Conservation (phyloP, 176 grass and related monocot genomes). For the Miscanthus lutarioriparius region DNA sequence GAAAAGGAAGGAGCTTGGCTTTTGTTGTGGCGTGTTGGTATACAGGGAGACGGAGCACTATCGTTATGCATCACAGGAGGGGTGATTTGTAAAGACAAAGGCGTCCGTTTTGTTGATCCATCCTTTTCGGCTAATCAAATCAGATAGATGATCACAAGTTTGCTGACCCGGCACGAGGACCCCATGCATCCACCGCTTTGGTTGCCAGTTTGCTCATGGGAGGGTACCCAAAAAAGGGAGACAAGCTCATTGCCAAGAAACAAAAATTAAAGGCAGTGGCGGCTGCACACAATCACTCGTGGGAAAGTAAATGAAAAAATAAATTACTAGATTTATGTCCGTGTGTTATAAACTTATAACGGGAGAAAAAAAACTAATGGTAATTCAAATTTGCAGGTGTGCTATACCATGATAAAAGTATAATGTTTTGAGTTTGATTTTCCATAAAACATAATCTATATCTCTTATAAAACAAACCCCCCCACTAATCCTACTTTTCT, state of each 20-base stretch:
- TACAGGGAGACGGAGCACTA: not conserved
- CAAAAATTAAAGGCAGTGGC: not conserved
- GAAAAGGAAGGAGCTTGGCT: not conserved
- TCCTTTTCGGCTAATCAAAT: constrained; percentile 32
- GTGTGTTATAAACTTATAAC: too few species aligned
- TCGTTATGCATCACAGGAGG: not conserved
- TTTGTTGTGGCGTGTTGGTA: not conserved
- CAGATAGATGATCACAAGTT: not conserved
- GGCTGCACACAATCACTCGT: not conserved
- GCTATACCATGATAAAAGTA: too few species aligned
- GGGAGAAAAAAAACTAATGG: too few species aligned
- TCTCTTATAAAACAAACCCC: too few species aligned
- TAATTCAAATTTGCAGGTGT: too few species aligned
- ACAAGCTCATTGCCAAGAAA: constrained; percentile 4
- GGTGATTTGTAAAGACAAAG: constrained; percentile 29
- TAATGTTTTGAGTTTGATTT: too few species aligned
- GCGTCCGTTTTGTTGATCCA: constrained; percentile 5
- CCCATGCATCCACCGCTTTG: not conserved
- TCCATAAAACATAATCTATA: too few species aligned
- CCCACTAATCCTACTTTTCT: too few species aligned
- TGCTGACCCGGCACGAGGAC: not conserved
- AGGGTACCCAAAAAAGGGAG: not conserved
- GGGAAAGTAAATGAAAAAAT: not conserved
- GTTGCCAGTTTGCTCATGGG: not conserved
- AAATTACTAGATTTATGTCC: too few species aligned